These are phyloP conservation scores for Didymella pomorum DNA, from an alignment of 2,329 filamentous ascomycete species.

Conservation along the genomic window DNA sequence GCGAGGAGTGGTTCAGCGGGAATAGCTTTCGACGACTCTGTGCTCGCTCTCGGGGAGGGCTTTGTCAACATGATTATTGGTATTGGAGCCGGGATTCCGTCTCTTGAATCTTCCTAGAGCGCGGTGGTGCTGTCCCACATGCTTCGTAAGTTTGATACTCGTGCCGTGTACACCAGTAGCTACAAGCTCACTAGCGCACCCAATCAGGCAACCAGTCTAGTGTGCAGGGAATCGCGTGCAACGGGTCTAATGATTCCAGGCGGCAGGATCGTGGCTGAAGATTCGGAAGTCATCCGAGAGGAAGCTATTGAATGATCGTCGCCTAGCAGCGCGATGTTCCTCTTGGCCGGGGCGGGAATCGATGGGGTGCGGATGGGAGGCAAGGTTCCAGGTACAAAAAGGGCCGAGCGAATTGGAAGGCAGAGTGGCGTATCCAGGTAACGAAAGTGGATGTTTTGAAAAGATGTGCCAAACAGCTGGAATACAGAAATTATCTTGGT, in stretches of 20 bases:
- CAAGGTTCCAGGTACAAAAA: slow-evolving; percentile 12
- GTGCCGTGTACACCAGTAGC: not conserved
- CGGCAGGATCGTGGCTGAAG: slow-evolving; percentile 10
- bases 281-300: slow-evolving; percentile 12
- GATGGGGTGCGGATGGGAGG: slow-evolving; percentile 8
- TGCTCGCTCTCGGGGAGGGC: no score
- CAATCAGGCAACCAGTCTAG: slow-evolving; percentile 2
- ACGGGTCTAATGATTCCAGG: not conserved
- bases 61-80: no score
- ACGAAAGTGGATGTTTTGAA: not conserved
- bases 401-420: slow-evolving; percentile 8
- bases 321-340: slow-evolving; percentile 4
- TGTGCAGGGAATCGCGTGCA: not conserved
- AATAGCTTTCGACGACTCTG: no score
- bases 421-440: slow-evolving; percentile 3
- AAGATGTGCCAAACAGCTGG: not conserved
- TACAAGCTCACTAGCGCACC: slow-evolving; percentile 4
- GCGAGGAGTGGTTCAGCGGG: slow-evolving; percentile 9
- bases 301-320: slow-evolving; percentile 16
- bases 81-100: not conserved
- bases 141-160: not conserved
- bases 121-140: not conserved
- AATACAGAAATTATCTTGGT: not conserved
- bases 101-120: not conserved
- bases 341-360: slow-evolving; percentile 5